Percentiles rank a stretch among this genome's conserved stretches.
Evolutionary conservation across 1,284 basidiomycete genomes (phyloP).

Genomic region (Cryptococcus depauperatus): DNA sequence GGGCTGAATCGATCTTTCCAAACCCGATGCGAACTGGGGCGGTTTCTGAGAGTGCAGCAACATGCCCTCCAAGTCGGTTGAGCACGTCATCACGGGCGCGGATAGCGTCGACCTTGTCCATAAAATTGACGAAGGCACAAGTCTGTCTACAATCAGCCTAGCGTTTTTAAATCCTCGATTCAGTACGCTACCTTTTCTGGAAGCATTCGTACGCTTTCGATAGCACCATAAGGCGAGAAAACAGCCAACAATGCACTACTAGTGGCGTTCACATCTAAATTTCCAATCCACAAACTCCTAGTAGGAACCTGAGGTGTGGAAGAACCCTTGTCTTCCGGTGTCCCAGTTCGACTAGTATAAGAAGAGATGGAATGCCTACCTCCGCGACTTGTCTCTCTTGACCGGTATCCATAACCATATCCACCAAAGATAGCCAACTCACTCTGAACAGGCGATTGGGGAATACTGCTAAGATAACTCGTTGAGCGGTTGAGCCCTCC

Average conservation of each 20-base stretch:
- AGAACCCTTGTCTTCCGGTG: constrained; percentile 32
- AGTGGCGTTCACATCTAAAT: constrained; percentile 84
- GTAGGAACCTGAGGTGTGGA: constrained; percentile 68
- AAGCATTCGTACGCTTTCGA: constrained; percentile 84
- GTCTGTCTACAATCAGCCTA: constrained; percentile 52
- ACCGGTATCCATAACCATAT: constrained; percentile 31
- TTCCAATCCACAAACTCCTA: constrained; percentile 94
- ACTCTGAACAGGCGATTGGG: constrained; percentile 33
- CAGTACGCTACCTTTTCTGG: constrained; percentile 77
- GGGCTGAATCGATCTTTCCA: constrained; percentile 91
- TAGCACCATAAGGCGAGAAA: constrained; percentile 91
- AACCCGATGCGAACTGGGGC: constrained; percentile 94
- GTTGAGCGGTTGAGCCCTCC: constrained; percentile 43
- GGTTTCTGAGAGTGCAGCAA: constrained; percentile 76
- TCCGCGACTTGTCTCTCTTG: constrained; percentile 25
- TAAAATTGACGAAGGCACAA: constrained; percentile 98
- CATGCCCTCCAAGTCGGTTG: constrained; percentile 85
- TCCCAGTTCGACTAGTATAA: constrained; percentile 34
- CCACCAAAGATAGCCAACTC: constrained; percentile 9
- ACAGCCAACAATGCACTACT: constrained; percentile 90
- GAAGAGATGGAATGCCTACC: constrained; percentile 36
- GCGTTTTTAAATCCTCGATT: background rate
- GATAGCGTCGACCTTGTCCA: constrained; percentile 87
- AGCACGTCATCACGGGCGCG: constrained; percentile 93
- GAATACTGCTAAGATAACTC: constrained; percentile 49